Evolutionary conservation across 371 early-diverging fungal genomes (phyloP), one percentile per base, ranked within the genome.

Genomic region (Apophysomyces ossiformis): DNA sequence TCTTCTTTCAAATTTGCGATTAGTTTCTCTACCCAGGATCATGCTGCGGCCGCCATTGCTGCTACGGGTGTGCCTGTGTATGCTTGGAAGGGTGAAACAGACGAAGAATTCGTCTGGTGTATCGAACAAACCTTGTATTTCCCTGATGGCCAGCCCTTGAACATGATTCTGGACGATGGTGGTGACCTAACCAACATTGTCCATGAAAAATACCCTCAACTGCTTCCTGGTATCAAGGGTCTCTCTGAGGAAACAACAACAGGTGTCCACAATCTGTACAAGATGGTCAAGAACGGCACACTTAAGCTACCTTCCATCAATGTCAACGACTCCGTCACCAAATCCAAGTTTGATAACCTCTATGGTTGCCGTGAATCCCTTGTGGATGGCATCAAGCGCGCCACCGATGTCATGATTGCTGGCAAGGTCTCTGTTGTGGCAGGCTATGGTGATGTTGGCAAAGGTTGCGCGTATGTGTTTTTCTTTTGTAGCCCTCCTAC

Each of bases 401-500:
- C 98, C 78, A 99, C 99, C 72, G 99, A 98, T 84, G 97, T 97
- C 74, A 98, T 98, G 99, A 99, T 99, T 81, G 99, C 99, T 76
- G 99, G 99, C 73, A 98, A 99, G 90, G 94, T 98, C 44, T 91
- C 96, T 64, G 94, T 98, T 70, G 97, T 98, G 68, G 98, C 97
- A 79, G 99, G 99, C 82, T 98, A 96, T 89, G 99, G 99, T 87
- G 99, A 99, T 88, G 99, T 99, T 79, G 99, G 99, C 77, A 99
- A 99, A 92, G 99, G 99, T 73, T 98, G 98, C 83, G 98, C 99
- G 67, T 67, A 67, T 57, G 67, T 67, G 13, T 11, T 18, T 21
- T 12, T n/a, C 38, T 63, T 54, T 1, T 2, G 4, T 57, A 57
- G 8, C 36, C n/a, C 43, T 26, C 21, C 21, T 16, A 38, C 6